Base-by-base conservation (phyloP, 805 yeast species). In the Suhomyces prunicola region DNA sequence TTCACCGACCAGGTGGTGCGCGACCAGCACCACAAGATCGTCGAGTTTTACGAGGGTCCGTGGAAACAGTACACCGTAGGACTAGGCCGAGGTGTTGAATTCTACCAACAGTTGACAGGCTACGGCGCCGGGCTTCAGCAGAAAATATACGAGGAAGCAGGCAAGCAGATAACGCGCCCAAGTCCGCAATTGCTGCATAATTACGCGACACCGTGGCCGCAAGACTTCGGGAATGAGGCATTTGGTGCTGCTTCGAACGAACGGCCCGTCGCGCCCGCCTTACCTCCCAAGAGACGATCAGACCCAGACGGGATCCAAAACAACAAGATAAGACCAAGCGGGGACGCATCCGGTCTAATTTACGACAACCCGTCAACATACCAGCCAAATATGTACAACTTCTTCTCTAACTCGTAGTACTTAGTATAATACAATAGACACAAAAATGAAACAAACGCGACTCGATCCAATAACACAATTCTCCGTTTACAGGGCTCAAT, bases 31-130 rank as follows among this genome's bases (percentile, higher is more conserved):
- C 51, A 59, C 67, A 63, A 70, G 73, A 59, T 77, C 77, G 47
- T 73, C 69, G 49, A 69, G 6, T 85, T 90, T 1, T 80, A 78
- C 59, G 74, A 78, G 6, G 59, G 58, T 6, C 70, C 72, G 17
- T 90, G 92, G 85, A 74, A 74, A 36, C 77, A 78, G 13, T 86
- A 84, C 58, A 67, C 73, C 10, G 71, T 72, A 6, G 96, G 96
- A 5, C 65, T 82, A 51, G 68, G 71, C 13, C 84, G 82, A 57
- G 96, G 96, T 0, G 60, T 69, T 8, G 76, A 70, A 9, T 88
- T 90, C 63, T 93, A 93, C 66, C 69, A 71, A 6, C 79, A 82
- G 52, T 68, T 83, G 31, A 66, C 70, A 39, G 62, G 61, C 15
- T 74, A 73, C 58, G 44, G 46, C 50, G 29, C 45, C 23, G 46